Base-by-base conservation (phyloP, 257 asterid species). In the Solanum dulcamara region DNA sequence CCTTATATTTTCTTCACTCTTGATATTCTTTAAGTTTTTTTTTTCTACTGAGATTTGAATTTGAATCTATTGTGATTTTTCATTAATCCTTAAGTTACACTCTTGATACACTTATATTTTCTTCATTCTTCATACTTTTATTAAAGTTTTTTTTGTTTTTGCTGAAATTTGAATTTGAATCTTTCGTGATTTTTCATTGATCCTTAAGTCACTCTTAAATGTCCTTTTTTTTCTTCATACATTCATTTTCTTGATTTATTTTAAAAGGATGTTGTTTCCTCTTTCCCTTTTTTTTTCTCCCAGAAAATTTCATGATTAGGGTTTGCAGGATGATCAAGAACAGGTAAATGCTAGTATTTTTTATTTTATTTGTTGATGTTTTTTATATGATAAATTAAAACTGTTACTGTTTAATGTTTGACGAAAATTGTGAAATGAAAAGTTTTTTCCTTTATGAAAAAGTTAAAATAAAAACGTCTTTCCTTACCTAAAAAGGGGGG, bases 1-100 rank as follows among this genome's bases (percentile, higher is more conserved):
- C 0, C 0, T 57, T 51, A 15, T 51, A 17, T 51, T 59, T n/a
- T 0, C 32, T 59, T n/a, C 7, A 0, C n/a, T 10, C 14, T 57
- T 0, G 0, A 8, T 7, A 42, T 42, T 42, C 8, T 9, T 42
- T 10, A 48, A 13, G 5, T 48, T 26, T 26, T 60, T 26, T 26
- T 2, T 57, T n/a, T 22, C 2, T 51, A n/a, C 6, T 46, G n/a
- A 51, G 22, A 57, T 57, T 57, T 18, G 18, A 51, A 6, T 0
- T 57, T 57, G 6, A 2, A 4, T 55, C n/a, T 55, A 6, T n/a
- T 1, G 7, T 0, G 0, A 59, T 59, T 59, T n/a, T 59, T 59
- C 17, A 59, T 59, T 59, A 32, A 10, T 0, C 0, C 0, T 11
- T 60, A 24, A 24, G 18, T 60, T 9, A 60, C 33, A 12, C 2